phyloP scores from a whole-genome alignment of 805 yeast species.

The Sugiyamaella marilandica region DNA sequence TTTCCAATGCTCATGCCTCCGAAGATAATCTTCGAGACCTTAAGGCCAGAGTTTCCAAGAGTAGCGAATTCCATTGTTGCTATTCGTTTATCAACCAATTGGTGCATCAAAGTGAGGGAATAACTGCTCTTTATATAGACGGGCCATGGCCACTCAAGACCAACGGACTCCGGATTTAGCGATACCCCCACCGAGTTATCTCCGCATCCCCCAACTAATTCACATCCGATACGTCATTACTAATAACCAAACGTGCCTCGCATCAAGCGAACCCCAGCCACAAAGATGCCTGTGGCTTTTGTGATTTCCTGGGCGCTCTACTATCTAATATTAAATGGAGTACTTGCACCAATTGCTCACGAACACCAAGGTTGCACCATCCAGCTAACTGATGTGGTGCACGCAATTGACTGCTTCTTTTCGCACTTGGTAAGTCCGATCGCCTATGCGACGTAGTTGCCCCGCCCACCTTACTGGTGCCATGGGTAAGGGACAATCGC shows the following conservation, averaged over 20 bases:
- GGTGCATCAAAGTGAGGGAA: background rate
- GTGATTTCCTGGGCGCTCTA: no score
- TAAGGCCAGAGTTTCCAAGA: constrained; percentile 36
- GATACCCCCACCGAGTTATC: background rate
- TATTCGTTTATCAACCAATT: background rate
- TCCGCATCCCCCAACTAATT: background rate
- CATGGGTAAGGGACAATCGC: background rate
- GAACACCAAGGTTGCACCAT: no score
- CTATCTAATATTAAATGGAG: no score
- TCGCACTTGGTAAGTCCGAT: no score
- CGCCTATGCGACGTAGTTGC: no score
- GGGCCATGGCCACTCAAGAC: background rate
- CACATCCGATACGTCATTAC: background rate
- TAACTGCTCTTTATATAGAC: background rate
- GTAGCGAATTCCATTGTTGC: constrained; percentile 10
- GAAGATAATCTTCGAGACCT: constrained; percentile 34
- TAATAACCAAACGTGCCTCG: no score
- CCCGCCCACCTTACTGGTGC: no score
- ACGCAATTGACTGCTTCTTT: no score
- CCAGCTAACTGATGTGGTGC: no score
- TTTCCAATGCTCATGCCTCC: constrained; percentile 45
- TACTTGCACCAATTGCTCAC: no score
- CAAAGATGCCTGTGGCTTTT: background rate
- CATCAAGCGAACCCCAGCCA: background rate
- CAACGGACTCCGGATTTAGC: constrained; percentile 2